Base-by-base conservation (phyloP, 306 rosid genomes). In the Trichosanthes truncata region DNA sequence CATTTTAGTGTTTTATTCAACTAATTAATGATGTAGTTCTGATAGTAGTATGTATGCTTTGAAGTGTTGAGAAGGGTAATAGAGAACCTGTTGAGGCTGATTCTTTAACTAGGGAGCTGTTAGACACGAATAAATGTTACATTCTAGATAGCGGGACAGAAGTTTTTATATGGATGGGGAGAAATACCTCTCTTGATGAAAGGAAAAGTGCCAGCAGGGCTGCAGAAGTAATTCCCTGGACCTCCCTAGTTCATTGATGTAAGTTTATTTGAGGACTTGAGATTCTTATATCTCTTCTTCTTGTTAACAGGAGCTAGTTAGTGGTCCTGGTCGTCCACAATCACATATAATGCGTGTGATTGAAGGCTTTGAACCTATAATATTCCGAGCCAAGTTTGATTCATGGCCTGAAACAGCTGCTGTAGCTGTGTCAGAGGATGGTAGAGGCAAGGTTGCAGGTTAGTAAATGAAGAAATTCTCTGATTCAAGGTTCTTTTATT, bases 371-470 rank as follows among this genome's bases (percentile, higher is more conserved):
- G 99, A 96, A 87, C 90, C 98, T 3, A 90, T 96, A 79, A 89
- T 89, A 93, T 96, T 96, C 87, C 87, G 61, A 83, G 90, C 96
- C 56, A 96, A 93, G 87, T 96, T 96, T 23, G 91, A 87, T 79
- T 91, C 94, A 57, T 96, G 99, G 99, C 92, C 98, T 67, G 89
- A 88, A 84, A 78, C 90, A 76, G 43, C 87, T 82, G 79, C 89
- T 57, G 84, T 82, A 56, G 77, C 92, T 41, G 89, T 84, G 71
- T 79, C 97, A 11, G 98, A 96, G 88, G 98, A 96, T 84, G 97
- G 99, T 57, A 90, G 98, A 76, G 99, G 99, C 88, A 96, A 89
- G 90, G 99, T 96, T 79, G 99, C 99, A 85, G 99, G 99, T 96
- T 79, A 86, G 92, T 87, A 73, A 67, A 74, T 81, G 80, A 78